Evolutionary conservation across 2,329 filamentous ascomycete species (phyloP), one percentile per base, ranked within the genome.

Genomic region (Simplicillium sp.): DNA sequence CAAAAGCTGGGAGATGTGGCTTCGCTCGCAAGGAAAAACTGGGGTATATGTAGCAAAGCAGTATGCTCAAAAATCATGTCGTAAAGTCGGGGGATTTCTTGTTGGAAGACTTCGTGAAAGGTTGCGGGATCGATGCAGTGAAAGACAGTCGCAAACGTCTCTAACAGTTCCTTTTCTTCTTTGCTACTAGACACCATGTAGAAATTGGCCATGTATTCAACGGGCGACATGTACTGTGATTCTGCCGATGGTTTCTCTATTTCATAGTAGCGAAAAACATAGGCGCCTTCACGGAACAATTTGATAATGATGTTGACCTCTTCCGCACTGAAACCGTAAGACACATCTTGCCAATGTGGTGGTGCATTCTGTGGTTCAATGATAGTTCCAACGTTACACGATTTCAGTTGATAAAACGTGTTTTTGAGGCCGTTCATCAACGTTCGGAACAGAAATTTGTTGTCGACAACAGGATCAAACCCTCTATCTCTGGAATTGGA

Each of bases 11-110:
- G 89, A 18, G 89, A 96, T 0, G 94, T 99, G 4, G 90, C 90
- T 66, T 99, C 92, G 53, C 89, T 96, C n/a, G 94, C 92, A 39
- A 99, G 77, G 64, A 98, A 92, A 61, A 97, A 99, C 56, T 99
- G 92, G 7, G 92, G 90, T 42, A 98, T 86, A 60, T 98, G 92
- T 39, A 98, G 73, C 32, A 99, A 72, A 18, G 87, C 86, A 2
- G 88, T 88, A 61, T 99, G 92, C 58, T 97, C 87, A 58, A 97
- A 95, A 65, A 95, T 96, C 75, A 97, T 90, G 48, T 95, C 84
- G 59, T 98, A 97, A 31, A 99, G 77, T 60, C 87, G 87, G 31
- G 90, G 90, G 45, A 99, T 97, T 66, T 97, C 92, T 45, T 89
- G 87, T 57, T 95, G 87, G 60, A 98, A 99, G 33, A 98, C 88